Evolutionary conservation across 805 yeast species (phyloP).

Genomic region (Cyberlindnera misumaiensis): DNA sequence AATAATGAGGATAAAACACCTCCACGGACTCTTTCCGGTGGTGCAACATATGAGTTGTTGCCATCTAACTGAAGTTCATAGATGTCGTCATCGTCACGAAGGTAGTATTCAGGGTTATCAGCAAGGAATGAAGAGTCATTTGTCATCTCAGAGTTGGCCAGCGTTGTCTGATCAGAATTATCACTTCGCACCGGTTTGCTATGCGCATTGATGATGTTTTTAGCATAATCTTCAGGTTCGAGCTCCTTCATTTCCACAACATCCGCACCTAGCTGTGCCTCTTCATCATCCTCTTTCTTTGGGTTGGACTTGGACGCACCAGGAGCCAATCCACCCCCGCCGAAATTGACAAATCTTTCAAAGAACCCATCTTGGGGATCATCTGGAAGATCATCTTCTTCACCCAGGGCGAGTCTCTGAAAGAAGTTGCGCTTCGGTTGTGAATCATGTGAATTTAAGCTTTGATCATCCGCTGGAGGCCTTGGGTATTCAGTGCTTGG

Average conservation of each 20-base stretch:
- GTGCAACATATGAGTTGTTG: conserved; percentile 41
- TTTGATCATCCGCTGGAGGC: no score
- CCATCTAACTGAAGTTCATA: conserved; percentile 25
- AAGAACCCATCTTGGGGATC: conserved; percentile 23
- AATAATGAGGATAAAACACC: conserved; percentile 81
- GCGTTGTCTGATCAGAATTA: conserved; percentile 14
- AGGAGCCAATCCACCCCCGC: conserved; percentile 30
- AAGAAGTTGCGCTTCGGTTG: conserved; percentile 8
- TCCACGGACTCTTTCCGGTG: conserved; percentile 65
- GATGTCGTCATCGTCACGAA: conserved; percentile 23
- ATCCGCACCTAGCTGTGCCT: conserved; percentile 25
- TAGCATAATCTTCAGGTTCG: conserved; percentile 41
- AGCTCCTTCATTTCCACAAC: conserved; percentile 40
- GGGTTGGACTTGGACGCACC: conserved; percentile 24
- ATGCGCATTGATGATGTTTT: conserved; percentile 45
- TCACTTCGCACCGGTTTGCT: conserved; percentile 15
- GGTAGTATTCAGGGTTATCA: conserved; percentile 38
- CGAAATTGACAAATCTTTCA: conserved; percentile 25
- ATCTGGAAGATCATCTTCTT: conserved; percentile 16
- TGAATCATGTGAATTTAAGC: conserved; percentile 3
- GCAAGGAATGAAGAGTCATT: conserved; percentile 21
- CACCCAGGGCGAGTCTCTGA: conserved; percentile 16
- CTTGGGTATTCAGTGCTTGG: no score
- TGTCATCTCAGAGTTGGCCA: conserved; percentile 19
- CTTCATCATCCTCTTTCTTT: conserved; percentile 30